Conservation (phyloP, 23 red algal species). For the Gracilariopsis chorda region DNA sequence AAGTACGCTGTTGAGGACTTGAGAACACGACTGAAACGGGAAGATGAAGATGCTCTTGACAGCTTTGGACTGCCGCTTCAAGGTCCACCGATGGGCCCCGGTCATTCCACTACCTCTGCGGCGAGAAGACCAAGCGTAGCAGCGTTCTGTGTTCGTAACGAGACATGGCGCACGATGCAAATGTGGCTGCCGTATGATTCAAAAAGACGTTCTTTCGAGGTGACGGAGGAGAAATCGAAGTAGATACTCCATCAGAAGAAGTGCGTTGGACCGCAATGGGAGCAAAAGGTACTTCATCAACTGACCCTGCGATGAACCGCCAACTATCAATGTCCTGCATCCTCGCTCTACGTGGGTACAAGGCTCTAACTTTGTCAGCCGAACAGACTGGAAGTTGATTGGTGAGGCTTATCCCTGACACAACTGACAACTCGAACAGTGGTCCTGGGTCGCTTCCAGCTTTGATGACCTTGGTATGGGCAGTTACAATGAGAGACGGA, state of each 20-base stretch:
- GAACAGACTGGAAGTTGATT: slow-evolving; percentile 47
- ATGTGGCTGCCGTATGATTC: slow-evolving; percentile 81
- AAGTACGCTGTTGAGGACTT: slow-evolving; percentile 67
- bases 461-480: slow-evolving; percentile 51
- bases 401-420: slow-evolving; percentile 52
- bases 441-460: not conserved
- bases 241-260: slow-evolving; percentile 69
- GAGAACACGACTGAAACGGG: slow-evolving; percentile 14
- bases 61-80: not conserved
- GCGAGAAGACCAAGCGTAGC: slow-evolving; percentile 73
- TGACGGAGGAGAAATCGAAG: slow-evolving; percentile 71
- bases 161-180: slow-evolving; percentile 51
- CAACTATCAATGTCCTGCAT: slow-evolving; percentile 61
- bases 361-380: slow-evolving; percentile 50
- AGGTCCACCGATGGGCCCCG: not conserved
- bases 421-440: not conserved
- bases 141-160: slow-evolving; percentile 77
- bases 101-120: not conserved
- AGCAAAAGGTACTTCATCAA: not conserved
- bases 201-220: slow-evolving; percentile 44
- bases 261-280: slow-evolving; percentile 47
- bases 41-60: not conserved
- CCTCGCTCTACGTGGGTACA: slow-evolving; percentile 52
- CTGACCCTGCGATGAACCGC: slow-evolving; percentile 54
- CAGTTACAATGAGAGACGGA: slow-evolving; percentile 77